These are phyloP conservation scores for Bipolaris oryzae DNA, from an alignment of 2,329 filamentous ascomycete species.

Conservation along the genomic window DNA sequence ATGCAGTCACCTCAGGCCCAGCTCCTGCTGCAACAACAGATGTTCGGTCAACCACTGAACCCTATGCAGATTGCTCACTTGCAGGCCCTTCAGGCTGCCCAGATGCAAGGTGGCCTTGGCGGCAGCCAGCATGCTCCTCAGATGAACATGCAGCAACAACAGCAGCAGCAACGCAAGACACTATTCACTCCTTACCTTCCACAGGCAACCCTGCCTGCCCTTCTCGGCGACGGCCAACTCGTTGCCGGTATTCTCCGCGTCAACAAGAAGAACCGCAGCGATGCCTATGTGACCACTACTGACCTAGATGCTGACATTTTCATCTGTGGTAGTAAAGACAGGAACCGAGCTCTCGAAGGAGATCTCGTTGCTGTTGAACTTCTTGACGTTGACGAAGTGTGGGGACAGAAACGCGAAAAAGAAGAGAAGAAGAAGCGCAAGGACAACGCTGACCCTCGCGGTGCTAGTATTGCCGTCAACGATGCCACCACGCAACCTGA, in stretches of 20 bases:
- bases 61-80: slow-evolving; percentile 87
- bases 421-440: slow-evolving; percentile 99
- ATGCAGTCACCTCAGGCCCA: slow-evolving; percentile 84
- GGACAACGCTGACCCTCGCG: slow-evolving; percentile 92
- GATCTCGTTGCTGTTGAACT: slow-evolving; percentile 95
- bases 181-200: slow-evolving; percentile 97
- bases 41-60: slow-evolving; percentile 89
- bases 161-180: slow-evolving; percentile 96
- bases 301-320: slow-evolving; percentile 98
- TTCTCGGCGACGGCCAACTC: slow-evolving; percentile 89
- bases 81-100: slow-evolving; percentile 88
- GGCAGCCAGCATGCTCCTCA: slow-evolving; percentile 71
- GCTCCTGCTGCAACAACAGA: slow-evolving; percentile 80
- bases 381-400: slow-evolving; percentile 96
- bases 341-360: slow-evolving; percentile 94
- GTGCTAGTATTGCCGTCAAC: slow-evolving; percentile 74
- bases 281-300: slow-evolving; percentile 93
- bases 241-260: slow-evolving; percentile 96
- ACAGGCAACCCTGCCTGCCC: slow-evolving; percentile 88
- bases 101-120: slow-evolving; percentile 74
- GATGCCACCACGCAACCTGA: slow-evolving; percentile 63
- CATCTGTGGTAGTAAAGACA: slow-evolving; percentile 98
- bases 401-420: slow-evolving; percentile 98
- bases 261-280: slow-evolving; percentile 99
- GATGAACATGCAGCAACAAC: slow-evolving; percentile 73